Percentiles rank a stretch among this genome's conserved stretches.
phyloP scores from a whole-genome alignment of 2,329 filamentous ascomycete species.

The Sporothrix dimorphospora region DNA sequence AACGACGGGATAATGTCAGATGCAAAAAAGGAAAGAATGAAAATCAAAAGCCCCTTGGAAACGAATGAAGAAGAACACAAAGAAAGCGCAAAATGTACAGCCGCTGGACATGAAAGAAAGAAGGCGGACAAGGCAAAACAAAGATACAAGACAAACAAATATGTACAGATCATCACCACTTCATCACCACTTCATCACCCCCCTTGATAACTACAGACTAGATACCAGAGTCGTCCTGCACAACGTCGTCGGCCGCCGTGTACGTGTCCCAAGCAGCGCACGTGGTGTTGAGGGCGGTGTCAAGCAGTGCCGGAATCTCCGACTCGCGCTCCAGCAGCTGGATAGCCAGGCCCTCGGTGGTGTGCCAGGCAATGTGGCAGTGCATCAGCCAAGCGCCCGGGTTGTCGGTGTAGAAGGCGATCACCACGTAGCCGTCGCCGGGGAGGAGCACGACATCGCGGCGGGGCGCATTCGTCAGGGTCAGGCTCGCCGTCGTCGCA shows the following conservation, averaged over 20 bases:
- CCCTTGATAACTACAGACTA: not conserved
- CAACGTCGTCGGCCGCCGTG: not conserved
- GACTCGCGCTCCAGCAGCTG: conserved; percentile 50
- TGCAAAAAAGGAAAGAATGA: not conserved
- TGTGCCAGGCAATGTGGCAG: conserved; percentile 58
- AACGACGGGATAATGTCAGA: not conserved
- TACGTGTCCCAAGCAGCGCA: conserved; percentile 28
- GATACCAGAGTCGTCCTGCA: conserved; percentile 29
- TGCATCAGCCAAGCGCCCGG: conserved; percentile 56
- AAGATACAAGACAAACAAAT: not conserved
- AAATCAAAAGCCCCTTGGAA: no score
- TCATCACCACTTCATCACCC: not conserved
- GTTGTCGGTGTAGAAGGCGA: conserved; percentile 53
- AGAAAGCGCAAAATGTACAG: not conserved
- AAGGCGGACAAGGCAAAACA: not conserved
- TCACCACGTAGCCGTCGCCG: conserved; percentile 46
- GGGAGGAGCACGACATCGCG: conserved; percentile 50
- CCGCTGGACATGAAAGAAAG: not conserved
- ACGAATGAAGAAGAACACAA: not conserved
- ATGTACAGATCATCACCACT: conserved; percentile 1
- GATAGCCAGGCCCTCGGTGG: conserved; percentile 51
- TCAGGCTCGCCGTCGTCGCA: conserved; percentile 34
- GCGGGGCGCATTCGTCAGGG: conserved; percentile 46
- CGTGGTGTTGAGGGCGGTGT: conserved; percentile 32
- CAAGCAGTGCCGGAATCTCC: conserved; percentile 24